These are phyloP conservation scores for Diaporthe citrichinensis DNA, from an alignment of 2,329 filamentous ascomycete species.

Conservation along the genomic window DNA sequence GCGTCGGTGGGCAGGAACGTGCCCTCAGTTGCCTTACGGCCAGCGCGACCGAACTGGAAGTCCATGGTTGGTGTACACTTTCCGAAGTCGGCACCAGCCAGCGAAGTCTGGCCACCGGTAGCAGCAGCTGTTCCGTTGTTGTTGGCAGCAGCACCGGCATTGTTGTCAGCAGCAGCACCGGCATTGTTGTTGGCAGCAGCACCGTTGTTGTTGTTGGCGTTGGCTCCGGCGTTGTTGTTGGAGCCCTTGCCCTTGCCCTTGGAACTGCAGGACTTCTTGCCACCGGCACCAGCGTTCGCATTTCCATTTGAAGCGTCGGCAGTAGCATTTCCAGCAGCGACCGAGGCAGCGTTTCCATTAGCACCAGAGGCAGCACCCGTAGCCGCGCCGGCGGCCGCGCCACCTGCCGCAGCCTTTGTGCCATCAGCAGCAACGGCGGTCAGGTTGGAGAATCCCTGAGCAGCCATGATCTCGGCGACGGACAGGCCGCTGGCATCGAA, in stretches of 20 bases:
- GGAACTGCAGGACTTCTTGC: slow-evolving; percentile 26
- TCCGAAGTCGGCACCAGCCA: slow-evolving; percentile 62
- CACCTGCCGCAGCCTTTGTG: slow-evolving; percentile 15
- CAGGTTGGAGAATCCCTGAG: slow-evolving; percentile 75
- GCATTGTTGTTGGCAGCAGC: no score
- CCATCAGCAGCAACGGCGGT: slow-evolving; percentile 49
- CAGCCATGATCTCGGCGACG: slow-evolving; percentile 74
- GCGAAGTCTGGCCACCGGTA: slow-evolving; percentile 35
- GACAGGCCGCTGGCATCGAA: slow-evolving; percentile 73
- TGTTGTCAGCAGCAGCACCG: not conserved
- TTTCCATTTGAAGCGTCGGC: slow-evolving; percentile 19
- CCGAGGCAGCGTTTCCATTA: not conserved
- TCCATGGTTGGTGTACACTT: slow-evolving; percentile 66
- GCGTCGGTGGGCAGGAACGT: slow-evolving; percentile 72
- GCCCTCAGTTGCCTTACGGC: slow-evolving; percentile 65
- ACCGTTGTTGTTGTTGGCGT: slow-evolving; percentile 29
- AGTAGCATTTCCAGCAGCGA: slow-evolving; percentile 4
- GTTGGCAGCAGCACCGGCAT: not conserved
- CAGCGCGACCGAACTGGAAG: slow-evolving; percentile 67
- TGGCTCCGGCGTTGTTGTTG: slow-evolving; percentile 12
- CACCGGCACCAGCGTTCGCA: slow-evolving; percentile 6
- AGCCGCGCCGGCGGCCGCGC: not conserved
- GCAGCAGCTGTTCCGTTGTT: slow-evolving; percentile 45
- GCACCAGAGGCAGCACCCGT: not conserved
- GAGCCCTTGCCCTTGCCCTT: slow-evolving; percentile 25